A percentile compares a stretch with the other conserved stretches of the same genome.
These are phyloP conservation scores for Fusarium nodosum DNA, from an alignment of 2,329 filamentous ascomycete genomes.

Conservation along the genomic window DNA sequence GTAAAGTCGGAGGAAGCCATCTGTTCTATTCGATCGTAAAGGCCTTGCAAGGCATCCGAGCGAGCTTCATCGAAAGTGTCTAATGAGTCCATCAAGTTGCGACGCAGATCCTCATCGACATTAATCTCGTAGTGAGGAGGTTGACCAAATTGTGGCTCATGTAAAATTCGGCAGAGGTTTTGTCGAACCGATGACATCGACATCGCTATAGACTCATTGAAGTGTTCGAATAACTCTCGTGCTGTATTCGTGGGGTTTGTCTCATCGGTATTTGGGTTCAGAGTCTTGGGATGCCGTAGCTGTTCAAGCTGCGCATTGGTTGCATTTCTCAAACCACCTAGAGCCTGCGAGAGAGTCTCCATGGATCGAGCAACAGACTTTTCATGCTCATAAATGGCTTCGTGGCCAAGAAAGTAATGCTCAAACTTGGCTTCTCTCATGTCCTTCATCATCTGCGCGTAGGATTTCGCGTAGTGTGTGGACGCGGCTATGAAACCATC, in stretches of 20 bases:
- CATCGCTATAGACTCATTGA: constrained; percentile 37
- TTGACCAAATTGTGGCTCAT: constrained; percentile 49
- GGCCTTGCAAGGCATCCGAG: constrained; percentile 81
- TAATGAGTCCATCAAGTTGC: constrained; percentile 83
- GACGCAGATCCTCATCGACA: constrained; percentile 84
- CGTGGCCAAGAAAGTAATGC: constrained; percentile 84
- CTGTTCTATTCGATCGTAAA: constrained; percentile 85
- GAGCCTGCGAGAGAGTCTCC: constrained; percentile 86
- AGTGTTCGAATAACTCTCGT: constrained; percentile 31
- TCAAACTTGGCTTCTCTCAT: constrained; percentile 90
- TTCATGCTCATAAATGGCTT: constrained; percentile 83
- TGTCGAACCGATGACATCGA: constrained; percentile 37
- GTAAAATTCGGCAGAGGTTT: constrained; percentile 28
- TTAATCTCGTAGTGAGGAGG: constrained; percentile 60
- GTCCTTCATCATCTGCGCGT: constrained; percentile 79
- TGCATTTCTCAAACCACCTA: constrained; percentile 90
- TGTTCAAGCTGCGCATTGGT: constrained; percentile 90
- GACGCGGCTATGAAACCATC: constrained; percentile 73
- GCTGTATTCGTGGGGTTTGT: constrained; percentile 1
- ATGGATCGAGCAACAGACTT: constrained; percentile 85
- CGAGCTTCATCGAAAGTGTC: constrained; percentile 95
- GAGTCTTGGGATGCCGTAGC: constrained; percentile 62
- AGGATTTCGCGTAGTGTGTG: constrained; percentile 73
- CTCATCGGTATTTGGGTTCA: accelerated
- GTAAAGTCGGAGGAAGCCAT: constrained; percentile 65